Evolutionary conservation across 208 protist species (phyloP).

Genomic region (Acanthamoeba healyi): DNA sequence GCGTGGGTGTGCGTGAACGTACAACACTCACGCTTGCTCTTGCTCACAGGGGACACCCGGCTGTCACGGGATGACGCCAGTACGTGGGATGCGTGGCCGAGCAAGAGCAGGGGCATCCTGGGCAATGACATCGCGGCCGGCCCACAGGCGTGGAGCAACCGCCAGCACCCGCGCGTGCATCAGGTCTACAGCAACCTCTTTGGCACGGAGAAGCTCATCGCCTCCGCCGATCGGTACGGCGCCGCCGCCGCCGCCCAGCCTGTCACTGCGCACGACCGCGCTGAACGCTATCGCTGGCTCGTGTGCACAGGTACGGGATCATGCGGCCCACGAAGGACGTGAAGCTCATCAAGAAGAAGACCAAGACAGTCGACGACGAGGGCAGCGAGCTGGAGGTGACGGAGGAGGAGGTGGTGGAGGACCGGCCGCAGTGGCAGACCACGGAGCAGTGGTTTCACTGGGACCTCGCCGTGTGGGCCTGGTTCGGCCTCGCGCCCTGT

Average conservation of each 20-base stretch:
- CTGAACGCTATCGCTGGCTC: too few species aligned
- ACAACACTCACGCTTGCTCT: too few species aligned
- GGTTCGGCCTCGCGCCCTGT: background rate
- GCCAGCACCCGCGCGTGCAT: conserved; percentile 36
- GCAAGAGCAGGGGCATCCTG: conserved; percentile 16
- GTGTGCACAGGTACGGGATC: conserved; percentile 54
- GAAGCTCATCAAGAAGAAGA: background rate
- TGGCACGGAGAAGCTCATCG: conserved; percentile 41
- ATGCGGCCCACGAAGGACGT: conserved; percentile 68
- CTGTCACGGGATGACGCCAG: conserved; percentile 20
- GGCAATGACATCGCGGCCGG: conserved; percentile 47
- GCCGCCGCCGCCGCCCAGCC: background rate
- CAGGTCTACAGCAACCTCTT: conserved; percentile 44
- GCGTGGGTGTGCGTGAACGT: background rate
- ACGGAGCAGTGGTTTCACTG: conserved; percentile 56
- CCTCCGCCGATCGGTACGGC: background rate
- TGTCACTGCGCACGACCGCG: background rate
- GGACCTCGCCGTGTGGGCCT: conserved; percentile 58
- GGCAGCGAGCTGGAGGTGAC: background rate
- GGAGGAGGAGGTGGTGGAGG: background rate
- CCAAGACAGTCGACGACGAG: background rate
- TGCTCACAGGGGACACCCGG: background rate
- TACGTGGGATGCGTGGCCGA: conserved; percentile 35
- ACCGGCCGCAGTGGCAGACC: conserved; percentile 42
- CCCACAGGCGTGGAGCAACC: conserved; percentile 48